A percentile compares a stretch with the other conserved stretches of the same genome.
These are phyloP conservation scores for Suillus americanus DNA, from an alignment of 768 basidiomycete genomes.

Conservation along the genomic window DNA sequence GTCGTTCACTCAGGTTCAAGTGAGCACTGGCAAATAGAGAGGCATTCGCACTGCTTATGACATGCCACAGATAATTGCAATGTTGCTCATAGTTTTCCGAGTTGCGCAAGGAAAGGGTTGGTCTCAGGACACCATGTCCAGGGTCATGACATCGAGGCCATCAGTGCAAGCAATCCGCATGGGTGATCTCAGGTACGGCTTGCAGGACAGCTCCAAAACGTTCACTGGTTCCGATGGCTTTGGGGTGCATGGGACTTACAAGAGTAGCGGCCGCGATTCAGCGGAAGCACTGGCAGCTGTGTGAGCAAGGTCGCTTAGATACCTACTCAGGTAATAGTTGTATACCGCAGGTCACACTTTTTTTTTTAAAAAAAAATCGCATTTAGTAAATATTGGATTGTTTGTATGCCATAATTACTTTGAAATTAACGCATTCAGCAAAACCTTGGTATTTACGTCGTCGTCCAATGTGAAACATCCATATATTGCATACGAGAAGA, in stretches of 20 bases:
- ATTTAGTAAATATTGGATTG: background rate
- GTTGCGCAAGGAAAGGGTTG: conserved; percentile 30
- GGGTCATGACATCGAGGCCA: background rate
- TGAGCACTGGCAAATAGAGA: conserved; percentile 6
- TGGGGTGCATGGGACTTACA: too few species aligned
- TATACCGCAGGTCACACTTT: background rate
- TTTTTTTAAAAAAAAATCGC: too few species aligned
- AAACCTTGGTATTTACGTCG: too few species aligned
- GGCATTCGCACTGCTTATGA: background rate
- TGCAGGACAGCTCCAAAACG: background rate
- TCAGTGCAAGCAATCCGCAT: background rate
- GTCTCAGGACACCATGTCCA: conserved; percentile 11
- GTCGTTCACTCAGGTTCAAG: conserved; percentile 30
- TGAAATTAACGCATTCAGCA: background rate
- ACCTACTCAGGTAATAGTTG: background rate
- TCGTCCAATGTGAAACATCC: background rate
- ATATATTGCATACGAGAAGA: background rate
- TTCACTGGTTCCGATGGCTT: background rate
- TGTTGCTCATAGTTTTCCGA: conserved; percentile 30
- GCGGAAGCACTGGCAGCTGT: background rate
- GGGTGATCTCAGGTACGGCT: background rate
- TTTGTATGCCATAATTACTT: background rate
- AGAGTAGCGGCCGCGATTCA: background rate
- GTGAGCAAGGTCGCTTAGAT: background rate
- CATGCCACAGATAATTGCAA: conserved; percentile 25